A percentile compares a stretch with the other conserved stretches of the same genome.
These are phyloP conservation scores for Kluyveromyces dobzhanskii DNA, from an alignment of 805 yeast species.

Conservation along the genomic window DNA sequence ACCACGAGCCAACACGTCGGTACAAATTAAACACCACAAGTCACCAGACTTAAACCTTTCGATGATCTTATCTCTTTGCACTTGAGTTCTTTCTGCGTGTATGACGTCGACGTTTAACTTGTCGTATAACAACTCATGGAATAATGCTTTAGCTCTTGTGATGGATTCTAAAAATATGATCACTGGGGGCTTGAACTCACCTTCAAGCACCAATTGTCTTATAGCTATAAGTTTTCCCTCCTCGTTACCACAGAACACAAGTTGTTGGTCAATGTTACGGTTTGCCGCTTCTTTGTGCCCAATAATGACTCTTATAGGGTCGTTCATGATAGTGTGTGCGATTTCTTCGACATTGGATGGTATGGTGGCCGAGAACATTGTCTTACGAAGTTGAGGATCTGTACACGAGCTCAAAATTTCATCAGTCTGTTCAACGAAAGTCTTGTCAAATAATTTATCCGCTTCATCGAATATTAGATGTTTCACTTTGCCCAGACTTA, in stretches of 20 bases:
- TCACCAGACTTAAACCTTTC: constrained; percentile 84
- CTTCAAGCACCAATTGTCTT: constrained; percentile 75
- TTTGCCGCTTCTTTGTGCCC: constrained; percentile 95
- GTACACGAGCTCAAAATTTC: constrained; percentile 46
- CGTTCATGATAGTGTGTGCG: constrained; percentile 75
- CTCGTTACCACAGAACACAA: constrained; percentile 85
- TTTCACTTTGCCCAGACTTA: constrained; percentile 59
- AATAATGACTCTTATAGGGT: constrained; percentile 77
- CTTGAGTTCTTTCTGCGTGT: constrained; percentile 87
- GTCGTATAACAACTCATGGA: constrained; percentile 88
- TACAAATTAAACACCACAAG: constrained; percentile 91
- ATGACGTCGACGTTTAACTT: constrained; percentile 89
- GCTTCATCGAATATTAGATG: constrained; percentile 90
- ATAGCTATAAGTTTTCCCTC: constrained; percentile 91
- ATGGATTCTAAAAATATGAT: constrained; percentile 88
- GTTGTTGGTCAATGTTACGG: constrained; percentile 67
- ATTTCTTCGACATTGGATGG: constrained; percentile 89
- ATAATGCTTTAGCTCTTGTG: constrained; percentile 88
- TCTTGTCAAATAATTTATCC: constrained; percentile 81
- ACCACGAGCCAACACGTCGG: constrained; percentile 95
- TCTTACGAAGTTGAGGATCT: constrained; percentile 45
- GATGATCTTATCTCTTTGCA: constrained; percentile 78
- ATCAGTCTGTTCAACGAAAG: constrained; percentile 87
- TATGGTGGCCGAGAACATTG: constrained; percentile 91
- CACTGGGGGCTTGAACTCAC: constrained; percentile 87